These are phyloP conservation scores for Paramarasmius palmivorus DNA, from an alignment of 1,284 basidiomycete genomes.

Conservation along the genomic window DNA sequence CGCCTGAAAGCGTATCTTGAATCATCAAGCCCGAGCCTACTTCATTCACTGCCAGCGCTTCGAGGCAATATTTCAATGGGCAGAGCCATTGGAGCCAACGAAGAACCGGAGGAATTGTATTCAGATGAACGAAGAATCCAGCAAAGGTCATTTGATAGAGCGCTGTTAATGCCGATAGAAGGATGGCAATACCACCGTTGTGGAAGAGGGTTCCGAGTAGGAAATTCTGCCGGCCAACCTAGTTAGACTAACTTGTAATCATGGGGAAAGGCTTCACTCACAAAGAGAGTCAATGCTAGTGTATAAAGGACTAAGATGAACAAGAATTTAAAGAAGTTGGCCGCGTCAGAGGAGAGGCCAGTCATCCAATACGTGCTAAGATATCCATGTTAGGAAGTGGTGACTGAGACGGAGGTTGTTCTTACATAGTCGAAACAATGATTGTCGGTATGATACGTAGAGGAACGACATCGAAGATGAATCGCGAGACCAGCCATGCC, in stretches of 20 bases:
- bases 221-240: conserved; percentile 69
- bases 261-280: conserved; percentile 35
- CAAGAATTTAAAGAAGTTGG: conserved; percentile 82
- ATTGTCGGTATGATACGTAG: conserved; percentile 84
- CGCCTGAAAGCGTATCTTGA: conserved; percentile 75
- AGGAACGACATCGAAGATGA: conserved; percentile 85
- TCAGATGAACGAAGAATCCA: conserved; percentile 84
- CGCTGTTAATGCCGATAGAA: conserved; percentile 74
- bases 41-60: conserved; percentile 87
- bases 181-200: conserved; percentile 87
- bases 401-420: neutral
- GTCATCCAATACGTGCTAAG: conserved; percentile 90
- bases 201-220: conserved; percentile 77
- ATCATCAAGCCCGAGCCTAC: conserved; percentile 86
- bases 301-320: conserved; percentile 78
- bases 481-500: conserved; percentile 82
- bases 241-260: conserved; percentile 7
- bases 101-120: conserved; percentile 77
- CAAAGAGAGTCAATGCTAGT: conserved; percentile 81
- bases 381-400: conserved; percentile 20
- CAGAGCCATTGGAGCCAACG: conserved; percentile 86
- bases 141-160: conserved; percentile 86
- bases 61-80: conserved; percentile 73
- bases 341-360: conserved; percentile 69
- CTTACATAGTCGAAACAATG: conserved; percentile 76